These are phyloP conservation scores for Papiliotrema flavescens DNA, from an alignment of 1,284 basidiomycete genomes.

Conservation along the genomic window DNA sequence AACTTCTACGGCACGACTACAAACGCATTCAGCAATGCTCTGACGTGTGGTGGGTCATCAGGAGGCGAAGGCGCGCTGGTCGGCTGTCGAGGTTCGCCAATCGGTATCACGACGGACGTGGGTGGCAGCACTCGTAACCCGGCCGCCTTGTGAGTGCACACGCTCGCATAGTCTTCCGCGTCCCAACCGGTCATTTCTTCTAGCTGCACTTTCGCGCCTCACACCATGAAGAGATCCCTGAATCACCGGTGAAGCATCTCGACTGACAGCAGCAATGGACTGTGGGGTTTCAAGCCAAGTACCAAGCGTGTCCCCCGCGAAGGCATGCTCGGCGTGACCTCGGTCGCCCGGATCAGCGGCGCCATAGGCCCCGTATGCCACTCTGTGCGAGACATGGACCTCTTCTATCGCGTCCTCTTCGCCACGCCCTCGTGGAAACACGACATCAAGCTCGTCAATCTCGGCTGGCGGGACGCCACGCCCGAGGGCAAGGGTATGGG, in stretches of 20 bases:
- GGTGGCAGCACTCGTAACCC: slow-evolving; percentile 6
- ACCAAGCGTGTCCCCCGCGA: slow-evolving; percentile 37
- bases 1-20: slow-evolving; percentile 37
- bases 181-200: neutral
- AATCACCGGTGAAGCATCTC: neutral
- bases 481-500: neutral
- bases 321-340: slow-evolving; percentile 28
- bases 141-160: neutral
- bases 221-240: too few species aligned
- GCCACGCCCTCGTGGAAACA: slow-evolving; percentile 29
- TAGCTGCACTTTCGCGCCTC: too few species aligned
- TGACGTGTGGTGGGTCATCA: slow-evolving; percentile 58
- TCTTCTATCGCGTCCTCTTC: slow-evolving; percentile 32
- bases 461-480: slow-evolving; percentile 18
- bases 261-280: slow-evolving; percentile 17
- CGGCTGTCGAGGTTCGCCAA: slow-evolving; percentile 20
- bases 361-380: slow-evolving; percentile 33
- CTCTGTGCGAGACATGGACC: slow-evolving; percentile 30
- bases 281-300: slow-evolving; percentile 44
- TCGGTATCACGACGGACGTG: slow-evolving; percentile 9
- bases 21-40: slow-evolving; percentile 54
- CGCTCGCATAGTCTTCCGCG: too few species aligned
- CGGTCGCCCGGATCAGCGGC: slow-evolving; percentile 23
- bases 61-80: slow-evolving; percentile 60
- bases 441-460: slow-evolving; percentile 29